Conservation (phyloP, 2,329 filamentous ascomycete genomes). For the Neofusicoccum kwambonambiense region DNA sequence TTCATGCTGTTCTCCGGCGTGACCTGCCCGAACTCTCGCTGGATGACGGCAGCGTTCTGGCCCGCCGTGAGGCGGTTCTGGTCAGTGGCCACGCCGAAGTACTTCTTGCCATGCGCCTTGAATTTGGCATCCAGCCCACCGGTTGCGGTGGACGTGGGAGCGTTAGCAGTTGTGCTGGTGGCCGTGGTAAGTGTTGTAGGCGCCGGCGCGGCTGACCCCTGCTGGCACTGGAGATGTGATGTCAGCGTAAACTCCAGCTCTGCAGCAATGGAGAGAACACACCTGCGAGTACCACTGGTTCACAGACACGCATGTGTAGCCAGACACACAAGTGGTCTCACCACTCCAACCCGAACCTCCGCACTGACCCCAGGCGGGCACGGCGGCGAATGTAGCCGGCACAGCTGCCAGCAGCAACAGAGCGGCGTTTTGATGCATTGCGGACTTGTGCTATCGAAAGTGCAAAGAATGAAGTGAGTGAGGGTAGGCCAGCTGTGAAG, state of each 20-base stretch:
- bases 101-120: conserved; percentile 64
- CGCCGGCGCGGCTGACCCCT: conserved; percentile 6
- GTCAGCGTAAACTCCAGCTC: not conserved
- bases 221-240: not conserved
- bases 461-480: not conserved
- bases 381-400: conserved; percentile 1
- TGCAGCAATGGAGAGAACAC: not conserved
- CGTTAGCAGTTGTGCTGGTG: not conserved
- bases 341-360: conserved; percentile 14
- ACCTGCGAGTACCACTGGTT: conserved; percentile 18
- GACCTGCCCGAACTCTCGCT: conserved; percentile 62
- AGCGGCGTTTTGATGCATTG: not conserved
- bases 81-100: conserved; percentile 61
- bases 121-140: conserved; percentile 52
- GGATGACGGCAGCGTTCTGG: conserved; percentile 57
- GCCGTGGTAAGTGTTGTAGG: conserved; percentile 7
- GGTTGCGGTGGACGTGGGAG: conserved; percentile 21
- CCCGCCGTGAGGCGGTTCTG: conserved; percentile 50
- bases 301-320: conserved; percentile 14
- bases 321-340: conserved; percentile 10
- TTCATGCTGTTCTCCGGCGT: conserved; percentile 70
- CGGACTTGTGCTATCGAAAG: not conserved
- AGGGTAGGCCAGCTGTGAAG: not conserved
- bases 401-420: not conserved
- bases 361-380: conserved; percentile 18